Base-by-base conservation (phyloP, 2,329 filamentous ascomycete genomes). In the Xylariaceae sp. region DNA sequence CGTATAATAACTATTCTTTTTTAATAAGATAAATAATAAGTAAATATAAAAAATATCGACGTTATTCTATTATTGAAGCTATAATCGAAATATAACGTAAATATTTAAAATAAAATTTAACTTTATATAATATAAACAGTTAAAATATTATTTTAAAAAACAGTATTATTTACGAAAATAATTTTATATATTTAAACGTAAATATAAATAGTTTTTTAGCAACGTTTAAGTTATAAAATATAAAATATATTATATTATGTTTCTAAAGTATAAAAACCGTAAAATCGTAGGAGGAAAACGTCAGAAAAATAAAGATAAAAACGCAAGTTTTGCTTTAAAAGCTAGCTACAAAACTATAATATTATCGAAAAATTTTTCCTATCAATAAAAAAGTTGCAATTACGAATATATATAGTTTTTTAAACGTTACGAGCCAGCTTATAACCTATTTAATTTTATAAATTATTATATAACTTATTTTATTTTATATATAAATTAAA, bases 61-160 rank as follows among this genome's bases (percentile, higher is more conserved):
- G 38, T 40, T 22, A 21, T 32, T 12, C 38, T n/a, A 40, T 40
- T 22, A 40, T 40, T 22, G 38, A 40, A 21, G 38, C 38, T 40
- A 40, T 40, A 40, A 22, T 20, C 22, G 20, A 33, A 29, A 29
- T 40, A 17, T 29, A 21, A 33, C 38, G 38, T 40, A 16, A 22
- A 16, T 32, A 40, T 33, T 25, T 29, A 40, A 29, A 32, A 25
- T 29, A n/a, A 40, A 29, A 40, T 22, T 32, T 25, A 29, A 22
- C 23, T 40, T 22, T 40, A 14, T 40, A 32, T 22, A 40, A 40
- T 22, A 40, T 32, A 40, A 29, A 40, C 34, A 29, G 38, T 22
- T 29, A 29, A 25, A 29, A 21, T 22, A 40, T 40, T 40, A n/a
- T 29, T 40, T 33, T 40, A 40, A 29, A 40, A 29, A 20, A 40